These are phyloP conservation scores for Clonostachys rhizophaga DNA, from an alignment of 2,329 filamentous ascomycete genomes.

Conservation along the genomic window DNA sequence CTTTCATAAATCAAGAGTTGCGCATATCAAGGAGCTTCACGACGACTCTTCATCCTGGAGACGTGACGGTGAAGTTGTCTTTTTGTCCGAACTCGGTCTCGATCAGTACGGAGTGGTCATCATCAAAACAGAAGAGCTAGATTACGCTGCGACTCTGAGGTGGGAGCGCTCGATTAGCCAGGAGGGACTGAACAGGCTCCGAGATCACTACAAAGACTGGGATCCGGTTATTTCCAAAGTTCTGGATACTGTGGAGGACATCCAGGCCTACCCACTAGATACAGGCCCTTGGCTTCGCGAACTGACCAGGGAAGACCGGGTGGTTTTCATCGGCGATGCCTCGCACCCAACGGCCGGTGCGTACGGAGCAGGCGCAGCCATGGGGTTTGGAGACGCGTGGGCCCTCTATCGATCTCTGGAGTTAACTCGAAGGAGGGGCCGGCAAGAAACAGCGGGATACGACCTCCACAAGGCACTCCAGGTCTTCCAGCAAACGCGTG, in stretches of 20 bases:
- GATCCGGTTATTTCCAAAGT: not conserved
- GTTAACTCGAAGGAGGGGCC: not conserved
- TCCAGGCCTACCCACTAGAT: not conserved
- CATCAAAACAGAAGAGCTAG: not conserved
- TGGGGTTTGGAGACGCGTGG: not conserved
- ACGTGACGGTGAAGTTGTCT: not conserved
- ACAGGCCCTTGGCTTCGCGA: not conserved
- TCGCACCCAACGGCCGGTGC: not conserved
- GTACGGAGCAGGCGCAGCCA: not conserved
- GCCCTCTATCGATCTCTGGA: not conserved
- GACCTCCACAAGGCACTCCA: not conserved
- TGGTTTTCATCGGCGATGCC: not conserved
- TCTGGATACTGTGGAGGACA: not conserved
- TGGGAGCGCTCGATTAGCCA: not conserved
- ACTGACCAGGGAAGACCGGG: not conserved
- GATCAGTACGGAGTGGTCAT: not conserved
- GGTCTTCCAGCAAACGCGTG: not conserved
- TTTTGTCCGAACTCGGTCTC: not conserved
- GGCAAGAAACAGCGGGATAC: not conserved
- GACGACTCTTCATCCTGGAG: not conserved
- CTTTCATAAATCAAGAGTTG: not conserved
- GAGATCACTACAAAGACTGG: not conserved
- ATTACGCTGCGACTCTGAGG: not conserved
- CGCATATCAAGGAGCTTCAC: not conserved
- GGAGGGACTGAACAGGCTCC: not conserved